phyloP scores from a whole-genome alignment of 2,329 filamentous ascomycete genomes.

The Cordyceps javanica region DNA sequence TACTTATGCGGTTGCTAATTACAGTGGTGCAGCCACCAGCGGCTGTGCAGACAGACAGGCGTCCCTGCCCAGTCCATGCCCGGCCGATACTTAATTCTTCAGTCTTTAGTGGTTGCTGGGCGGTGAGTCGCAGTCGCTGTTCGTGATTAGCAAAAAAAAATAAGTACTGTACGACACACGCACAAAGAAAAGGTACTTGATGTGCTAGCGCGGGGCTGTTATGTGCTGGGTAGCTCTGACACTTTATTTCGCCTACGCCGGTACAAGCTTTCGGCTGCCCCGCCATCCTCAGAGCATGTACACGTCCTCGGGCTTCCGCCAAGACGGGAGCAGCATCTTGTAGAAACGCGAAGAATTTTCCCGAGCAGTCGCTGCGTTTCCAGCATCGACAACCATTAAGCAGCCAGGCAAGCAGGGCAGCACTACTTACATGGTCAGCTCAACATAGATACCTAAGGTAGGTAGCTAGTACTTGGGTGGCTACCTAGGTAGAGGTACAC shows the following conservation, averaged over 20 bases:
- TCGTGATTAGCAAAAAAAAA: not conserved
- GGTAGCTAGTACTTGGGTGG: too few relatives aligned
- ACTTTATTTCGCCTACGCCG: not conserved
- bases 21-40: too few relatives aligned
- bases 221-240: not conserved
- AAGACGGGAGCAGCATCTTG: conserved; percentile 10
- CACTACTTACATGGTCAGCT: too few relatives aligned
- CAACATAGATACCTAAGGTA: too few relatives aligned
- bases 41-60: too few relatives aligned
- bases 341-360: conserved; percentile 24
- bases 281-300: conserved; percentile 7
- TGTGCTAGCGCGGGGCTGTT: not conserved
- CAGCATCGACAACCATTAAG: not conserved
- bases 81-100: too few relatives aligned
- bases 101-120: too few relatives aligned
- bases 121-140: not conserved
- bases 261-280: conserved; percentile 9
- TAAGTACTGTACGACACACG: too few relatives aligned
- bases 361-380: conserved; percentile 14
- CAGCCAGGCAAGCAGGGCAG: too few relatives aligned
- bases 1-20: too few relatives aligned
- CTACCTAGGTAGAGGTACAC: too few relatives aligned
- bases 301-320: conserved; percentile 13
- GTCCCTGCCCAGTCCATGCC: too few relatives aligned
- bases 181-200: not conserved